A percentile compares a stretch with the other conserved stretches of the same genome.
These are phyloP conservation scores for Lodderomyces jiufengensis DNA, from an alignment of 1,139 yeast species.

Conservation along the genomic window DNA sequence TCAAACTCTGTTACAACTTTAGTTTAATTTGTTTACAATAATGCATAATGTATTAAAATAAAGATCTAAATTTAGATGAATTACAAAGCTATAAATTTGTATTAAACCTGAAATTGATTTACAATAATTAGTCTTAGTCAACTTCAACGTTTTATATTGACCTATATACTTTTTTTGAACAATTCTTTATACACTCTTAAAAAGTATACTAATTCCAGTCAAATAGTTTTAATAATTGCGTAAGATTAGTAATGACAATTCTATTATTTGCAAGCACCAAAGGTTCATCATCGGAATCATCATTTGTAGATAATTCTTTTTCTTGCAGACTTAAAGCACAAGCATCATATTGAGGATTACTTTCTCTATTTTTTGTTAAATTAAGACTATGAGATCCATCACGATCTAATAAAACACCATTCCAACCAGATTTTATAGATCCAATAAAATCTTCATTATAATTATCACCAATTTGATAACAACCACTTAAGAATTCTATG, in stretches of 20 bases:
- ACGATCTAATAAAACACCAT: constrained; percentile 54
- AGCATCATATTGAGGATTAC: constrained; percentile 9
- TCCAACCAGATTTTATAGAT: constrained; percentile 56
- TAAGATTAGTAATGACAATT: constrained; percentile 28
- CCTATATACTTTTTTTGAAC: no score
- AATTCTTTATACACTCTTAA: neutral
- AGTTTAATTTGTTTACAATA: no score
- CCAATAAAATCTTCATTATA: constrained; percentile 51
- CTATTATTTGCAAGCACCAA: constrained; percentile 35
- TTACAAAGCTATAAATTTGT: no score
- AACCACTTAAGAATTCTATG: constrained; percentile 18
- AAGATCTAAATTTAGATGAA: no score
- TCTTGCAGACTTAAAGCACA: constrained; percentile 8
- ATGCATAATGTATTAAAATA: no score
- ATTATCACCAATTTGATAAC: constrained; percentile 72
- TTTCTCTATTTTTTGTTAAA: constrained; percentile 2
- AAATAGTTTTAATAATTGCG: constrained; percentile 22
- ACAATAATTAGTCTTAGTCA: no score
- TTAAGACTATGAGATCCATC: constrained; percentile 20
- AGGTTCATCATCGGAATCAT: constrained; percentile 8
- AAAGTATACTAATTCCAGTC: constrained; percentile 7
- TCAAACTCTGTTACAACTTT: no score
- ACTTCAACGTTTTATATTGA: no score
- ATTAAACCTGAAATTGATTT: no score
- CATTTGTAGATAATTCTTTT: neutral